Evolutionary conservation across 495 filamentous ascomycete species (phyloP).

Genomic region (Tuber brumale): DNA sequence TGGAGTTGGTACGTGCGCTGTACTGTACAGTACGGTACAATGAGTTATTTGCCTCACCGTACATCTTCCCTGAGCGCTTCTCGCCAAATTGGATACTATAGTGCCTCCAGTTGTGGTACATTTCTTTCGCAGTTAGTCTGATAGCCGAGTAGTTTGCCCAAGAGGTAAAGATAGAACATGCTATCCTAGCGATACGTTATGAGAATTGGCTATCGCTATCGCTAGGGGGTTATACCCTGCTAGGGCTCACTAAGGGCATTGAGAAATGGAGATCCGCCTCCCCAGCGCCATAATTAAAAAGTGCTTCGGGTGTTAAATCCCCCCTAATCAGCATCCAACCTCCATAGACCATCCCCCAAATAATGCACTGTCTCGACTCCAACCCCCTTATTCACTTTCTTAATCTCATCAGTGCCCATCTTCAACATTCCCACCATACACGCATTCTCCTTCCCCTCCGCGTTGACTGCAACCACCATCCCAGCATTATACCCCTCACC

Average conservation of each 20-base stretch:
- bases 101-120: background rate
- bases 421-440: conserved; percentile 81
- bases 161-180: background rate
- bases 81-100: background rate
- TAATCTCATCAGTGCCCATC: conserved; percentile 86
- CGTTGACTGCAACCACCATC: conserved; percentile 74
- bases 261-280: background rate
- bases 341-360: conserved; percentile 92
- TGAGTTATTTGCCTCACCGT: background rate
- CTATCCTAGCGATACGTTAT: background rate
- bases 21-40: background rate
- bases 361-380: conserved; percentile 90
- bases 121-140: background rate
- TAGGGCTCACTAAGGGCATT: background rate
- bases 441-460: conserved; percentile 88
- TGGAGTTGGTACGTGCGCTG: background rate
- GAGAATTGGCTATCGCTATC: background rate
- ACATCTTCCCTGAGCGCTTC: background rate
- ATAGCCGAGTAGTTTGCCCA: background rate
- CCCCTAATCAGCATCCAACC: conserved; percentile 60
- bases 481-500: conserved; percentile 63
- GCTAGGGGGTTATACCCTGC: background rate
- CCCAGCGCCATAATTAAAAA: background rate
- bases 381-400: conserved; percentile 83
- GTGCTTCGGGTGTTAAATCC: background rate